phyloP scores from a whole-genome alignment of 345 rosid species.

The Aegle marmelos region DNA sequence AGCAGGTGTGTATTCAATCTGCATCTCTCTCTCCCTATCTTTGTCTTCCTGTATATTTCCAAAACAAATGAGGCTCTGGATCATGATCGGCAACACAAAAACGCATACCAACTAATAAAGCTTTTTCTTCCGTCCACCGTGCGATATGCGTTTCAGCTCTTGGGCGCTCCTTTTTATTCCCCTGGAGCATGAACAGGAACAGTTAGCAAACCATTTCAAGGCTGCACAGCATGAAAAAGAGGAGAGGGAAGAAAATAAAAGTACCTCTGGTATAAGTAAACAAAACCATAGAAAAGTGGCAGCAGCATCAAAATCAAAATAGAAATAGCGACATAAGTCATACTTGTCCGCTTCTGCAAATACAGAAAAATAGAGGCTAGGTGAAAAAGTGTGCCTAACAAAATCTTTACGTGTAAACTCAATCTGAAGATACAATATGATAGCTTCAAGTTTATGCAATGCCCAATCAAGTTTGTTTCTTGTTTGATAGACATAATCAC shows the following conservation, averaged over 20 bases:
- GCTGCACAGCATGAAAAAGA: background rate
- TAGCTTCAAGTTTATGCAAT: background rate
- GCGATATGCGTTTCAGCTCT: conserved; percentile 54
- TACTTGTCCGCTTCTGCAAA: conserved; percentile 51
- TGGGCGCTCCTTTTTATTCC: conserved; percentile 59
- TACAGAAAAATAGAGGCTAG: background rate
- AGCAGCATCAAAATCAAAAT: conserved; percentile 52
- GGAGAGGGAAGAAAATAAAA: background rate
- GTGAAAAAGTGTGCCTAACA: background rate
- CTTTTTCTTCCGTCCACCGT: conserved; percentile 46
- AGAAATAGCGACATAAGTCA: conserved; percentile 40
- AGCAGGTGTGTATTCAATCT: background rate
- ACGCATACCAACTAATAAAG: conserved; percentile 21
- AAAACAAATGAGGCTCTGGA: background rate
- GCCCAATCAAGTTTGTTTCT: background rate
- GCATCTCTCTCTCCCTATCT: background rate
- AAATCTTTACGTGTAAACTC: background rate
- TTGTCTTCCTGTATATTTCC: background rate
- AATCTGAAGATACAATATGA: background rate
- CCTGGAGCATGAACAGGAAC: conserved; percentile 31
- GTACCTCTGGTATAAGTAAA: conserved; percentile 69
- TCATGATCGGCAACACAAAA: background rate
- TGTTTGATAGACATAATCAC: background rate
- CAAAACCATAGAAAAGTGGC: conserved; percentile 54
- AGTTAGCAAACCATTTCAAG: conserved; percentile 10